These are phyloP conservation scores for Penicillium sp. DNA, from an alignment of 2,329 filamentous ascomycete genomes.

Conservation along the genomic window DNA sequence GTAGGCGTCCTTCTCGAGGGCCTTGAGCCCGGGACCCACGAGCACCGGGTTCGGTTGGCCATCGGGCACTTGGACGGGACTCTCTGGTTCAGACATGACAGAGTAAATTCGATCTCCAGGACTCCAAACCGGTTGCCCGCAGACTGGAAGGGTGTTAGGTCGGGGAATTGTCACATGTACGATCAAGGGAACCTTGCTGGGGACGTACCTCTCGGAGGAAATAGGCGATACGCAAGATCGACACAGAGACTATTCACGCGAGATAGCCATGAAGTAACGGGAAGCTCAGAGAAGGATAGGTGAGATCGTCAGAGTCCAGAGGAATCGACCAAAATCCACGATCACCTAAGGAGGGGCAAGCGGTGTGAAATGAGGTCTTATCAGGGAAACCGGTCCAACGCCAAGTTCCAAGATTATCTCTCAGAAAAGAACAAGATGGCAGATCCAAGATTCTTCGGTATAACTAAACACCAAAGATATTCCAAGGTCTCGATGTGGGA, in stretches of 20 bases:
- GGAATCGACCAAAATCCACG: too few species aligned
- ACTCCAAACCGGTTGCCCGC: slow-evolving; percentile 4
- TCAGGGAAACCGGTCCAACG: slow-evolving; percentile 14
- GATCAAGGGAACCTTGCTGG: not conserved
- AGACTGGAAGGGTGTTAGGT: slow-evolving; percentile 7
- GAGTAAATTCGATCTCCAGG: not conserved
- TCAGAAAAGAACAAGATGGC: not conserved
- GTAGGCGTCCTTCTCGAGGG: slow-evolving; percentile 30
- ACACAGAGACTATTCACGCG: slow-evolving; percentile 9
- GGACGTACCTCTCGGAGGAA: slow-evolving; percentile 19
- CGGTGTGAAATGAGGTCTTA: slow-evolving; percentile 25
- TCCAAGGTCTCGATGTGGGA: not conserved
- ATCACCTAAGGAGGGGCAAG: slow-evolving; percentile 23
- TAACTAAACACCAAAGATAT: not conserved
- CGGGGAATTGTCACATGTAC: slow-evolving; percentile 17
- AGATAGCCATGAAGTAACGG: slow-evolving; percentile 15
- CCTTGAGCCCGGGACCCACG: slow-evolving; percentile 30
- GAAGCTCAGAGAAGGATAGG: not conserved
- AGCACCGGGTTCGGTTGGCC: slow-evolving; percentile 33
- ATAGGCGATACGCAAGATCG: slow-evolving; percentile 9
- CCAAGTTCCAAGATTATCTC: not conserved
- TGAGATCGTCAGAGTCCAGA: not conserved
- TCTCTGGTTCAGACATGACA: slow-evolving; percentile 28
- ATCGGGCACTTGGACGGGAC: slow-evolving; percentile 26
- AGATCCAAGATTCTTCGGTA: not conserved